Conservation (phyloP, 805 yeast genomes). For the Candida broadrunensis region DNA sequence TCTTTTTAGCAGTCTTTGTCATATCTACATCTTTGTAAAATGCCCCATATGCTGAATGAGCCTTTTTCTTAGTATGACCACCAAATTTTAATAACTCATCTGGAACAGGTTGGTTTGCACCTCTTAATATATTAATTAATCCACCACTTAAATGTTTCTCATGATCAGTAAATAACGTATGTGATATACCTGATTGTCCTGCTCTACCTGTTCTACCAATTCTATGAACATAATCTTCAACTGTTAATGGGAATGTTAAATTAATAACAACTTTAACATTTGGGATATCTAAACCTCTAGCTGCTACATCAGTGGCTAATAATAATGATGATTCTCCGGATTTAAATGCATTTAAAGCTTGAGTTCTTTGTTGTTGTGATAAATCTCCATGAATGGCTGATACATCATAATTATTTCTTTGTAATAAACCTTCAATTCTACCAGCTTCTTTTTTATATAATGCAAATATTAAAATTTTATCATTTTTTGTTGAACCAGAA, state of each 20-base stretch:
- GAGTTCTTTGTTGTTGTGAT: conserved; percentile 87
- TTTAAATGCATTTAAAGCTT: conserved; percentile 83
- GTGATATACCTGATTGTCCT: conserved; percentile 91
- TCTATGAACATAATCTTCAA: conserved; percentile 95
- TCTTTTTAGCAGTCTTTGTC: conserved; percentile 81
- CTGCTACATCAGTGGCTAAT: conserved; percentile 98
- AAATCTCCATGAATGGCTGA: conserved; percentile 97
- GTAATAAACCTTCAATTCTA: conserved; percentile 75
- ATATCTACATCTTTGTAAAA: conserved; percentile 91
- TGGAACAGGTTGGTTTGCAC: conserved; percentile 94
- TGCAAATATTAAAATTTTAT: conserved; percentile 88
- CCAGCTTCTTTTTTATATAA: conserved; percentile 95
- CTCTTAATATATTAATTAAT: conserved; percentile 83
- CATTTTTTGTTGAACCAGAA: conserved; percentile 59
- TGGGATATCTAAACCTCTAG: conserved; percentile 96
- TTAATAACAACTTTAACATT: conserved; percentile 94
- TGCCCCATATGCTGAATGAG: conserved; percentile 97
- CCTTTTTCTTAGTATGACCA: conserved; percentile 96
- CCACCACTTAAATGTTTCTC: conserved; percentile 97
- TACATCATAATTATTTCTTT: conserved; percentile 71
- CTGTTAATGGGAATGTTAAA: conserved; percentile 92
- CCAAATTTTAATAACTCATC: conserved; percentile 93
- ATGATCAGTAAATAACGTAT: conserved; percentile 93
- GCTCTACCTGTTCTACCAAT: conserved; percentile 99
- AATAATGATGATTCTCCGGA: conserved; percentile 70